Percentiles rank a stretch among this genome's conserved stretches.
Evolutionary conservation across 73 alveolate species (phyloP).

Genomic region (Paramecium sonneborni): DNA sequence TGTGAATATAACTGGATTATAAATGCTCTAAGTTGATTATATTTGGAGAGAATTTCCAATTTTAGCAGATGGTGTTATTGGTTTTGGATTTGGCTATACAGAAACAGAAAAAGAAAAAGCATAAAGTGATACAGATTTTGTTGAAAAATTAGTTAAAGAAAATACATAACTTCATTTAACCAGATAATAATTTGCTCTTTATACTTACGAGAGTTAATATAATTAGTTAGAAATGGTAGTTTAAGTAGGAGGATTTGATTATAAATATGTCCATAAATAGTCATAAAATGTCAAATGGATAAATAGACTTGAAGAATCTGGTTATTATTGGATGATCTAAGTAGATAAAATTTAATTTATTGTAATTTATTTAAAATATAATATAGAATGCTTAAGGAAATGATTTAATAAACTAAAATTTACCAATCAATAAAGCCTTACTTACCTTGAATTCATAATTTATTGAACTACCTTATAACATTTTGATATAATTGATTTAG

Average conservation of each 20-base stretch:
- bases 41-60: neutral
- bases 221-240: neutral
- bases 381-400: neutral
- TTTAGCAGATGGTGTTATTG: constrained; percentile 33
- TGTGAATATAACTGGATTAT: neutral
- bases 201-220: neutral
- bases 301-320: constrained; percentile 1
- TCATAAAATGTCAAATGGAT: neutral
- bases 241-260: constrained; percentile 54
- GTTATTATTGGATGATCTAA: constrained; percentile 43
- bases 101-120: neutral
- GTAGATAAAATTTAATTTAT: neutral
- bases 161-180: neutral
- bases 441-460: constrained; percentile 12
- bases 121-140: neutral
- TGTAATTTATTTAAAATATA: neutral
- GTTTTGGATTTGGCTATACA: constrained; percentile 42
- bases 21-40: constrained; percentile 29
- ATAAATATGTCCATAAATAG: neutral
- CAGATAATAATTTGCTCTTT: constrained; percentile 36
- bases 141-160: constrained; percentile 7
- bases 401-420: neutral
- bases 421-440: constrained; percentile 4
- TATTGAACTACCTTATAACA: neutral
- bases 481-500: neutral